Percentiles rank a stretch among this genome's conserved stretches.
Conservation (phyloP, 305 asterid species). For the Monarda citriodora region DNA sequence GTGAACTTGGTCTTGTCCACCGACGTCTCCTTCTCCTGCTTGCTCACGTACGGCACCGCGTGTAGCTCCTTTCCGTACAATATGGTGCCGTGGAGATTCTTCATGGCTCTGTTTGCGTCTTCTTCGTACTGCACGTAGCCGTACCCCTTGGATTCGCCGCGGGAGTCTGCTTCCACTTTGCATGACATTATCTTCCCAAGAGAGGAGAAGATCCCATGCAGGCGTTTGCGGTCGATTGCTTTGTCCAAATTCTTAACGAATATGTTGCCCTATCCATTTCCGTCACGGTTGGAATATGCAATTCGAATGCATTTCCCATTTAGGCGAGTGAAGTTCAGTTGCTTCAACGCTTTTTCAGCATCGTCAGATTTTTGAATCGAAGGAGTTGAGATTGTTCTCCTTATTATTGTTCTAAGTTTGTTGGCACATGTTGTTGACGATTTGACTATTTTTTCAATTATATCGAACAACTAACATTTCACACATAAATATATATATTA, state of each 20-base stretch:
- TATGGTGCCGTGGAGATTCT: slow-evolving; percentile 74
- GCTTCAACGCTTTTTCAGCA: slow-evolving; percentile 47
- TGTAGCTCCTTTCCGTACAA: slow-evolving; percentile 83
- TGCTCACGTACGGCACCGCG: slow-evolving; percentile 84
- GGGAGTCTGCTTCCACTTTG: slow-evolving; percentile 78
- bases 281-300: slow-evolving; percentile 35
- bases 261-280: slow-evolving; percentile 54
- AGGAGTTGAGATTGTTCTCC: slow-evolving; percentile 30
- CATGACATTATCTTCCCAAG: slow-evolving; percentile 81
- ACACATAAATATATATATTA: no score
- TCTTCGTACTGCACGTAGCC: slow-evolving; percentile 95
- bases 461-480: no score
- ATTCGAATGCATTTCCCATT: slow-evolving; percentile 44
- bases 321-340: slow-evolving; percentile 42
- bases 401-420: slow-evolving; percentile 41
- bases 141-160: slow-evolving; percentile 87
- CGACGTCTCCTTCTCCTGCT: slow-evolving; percentile 65
- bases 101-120: slow-evolving; percentile 77
- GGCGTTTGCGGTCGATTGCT: slow-evolving; percentile 22
- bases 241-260: slow-evolving; percentile 52
- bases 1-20: slow-evolving; percentile 43
- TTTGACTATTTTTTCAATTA: no score
- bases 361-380: no score
- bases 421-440: slow-evolving; percentile 46
- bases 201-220: slow-evolving; percentile 80